phyloP scores from a whole-genome alignment of 495 filamentous ascomycete species.

The Aspergillus nanangensis region DNA sequence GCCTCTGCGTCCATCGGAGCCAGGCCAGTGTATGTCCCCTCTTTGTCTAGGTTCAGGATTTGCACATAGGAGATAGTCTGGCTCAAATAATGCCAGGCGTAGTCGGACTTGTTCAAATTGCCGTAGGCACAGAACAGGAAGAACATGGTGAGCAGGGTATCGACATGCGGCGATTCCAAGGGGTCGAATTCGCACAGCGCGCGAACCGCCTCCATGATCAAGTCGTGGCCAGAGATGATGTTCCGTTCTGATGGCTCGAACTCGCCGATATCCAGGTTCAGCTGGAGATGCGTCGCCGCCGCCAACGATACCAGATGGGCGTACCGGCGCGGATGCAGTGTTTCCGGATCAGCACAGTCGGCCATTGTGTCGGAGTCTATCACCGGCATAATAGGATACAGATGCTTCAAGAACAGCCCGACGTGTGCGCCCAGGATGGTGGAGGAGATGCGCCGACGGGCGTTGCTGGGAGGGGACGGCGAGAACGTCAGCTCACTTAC shows the following conservation, averaged over 20 bases:
- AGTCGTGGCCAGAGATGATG: neutral
- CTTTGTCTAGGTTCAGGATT: conserved; percentile 1
- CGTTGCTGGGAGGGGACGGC: neutral
- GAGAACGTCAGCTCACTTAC: neutral
- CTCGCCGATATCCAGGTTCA: conserved; percentile 3
- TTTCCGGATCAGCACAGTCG: neutral
- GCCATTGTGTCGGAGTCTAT: neutral
- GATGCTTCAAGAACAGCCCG: neutral
- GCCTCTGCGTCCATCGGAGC: neutral
- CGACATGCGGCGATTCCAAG: neutral
- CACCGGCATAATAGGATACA: conserved; percentile 3
- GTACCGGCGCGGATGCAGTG: conserved; percentile 1
- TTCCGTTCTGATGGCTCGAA: neutral
- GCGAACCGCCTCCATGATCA: neutral
- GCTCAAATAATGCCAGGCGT: conserved; percentile 4
- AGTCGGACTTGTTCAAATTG: conserved; percentile 3
- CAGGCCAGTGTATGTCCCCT: neutral
- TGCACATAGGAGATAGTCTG: conserved; percentile 3
- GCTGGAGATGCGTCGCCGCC: conserved; percentile 1
- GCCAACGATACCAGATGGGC: neutral
- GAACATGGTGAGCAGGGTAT: conserved; percentile 2
- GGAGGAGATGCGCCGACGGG: neutral
- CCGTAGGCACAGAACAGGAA: conserved; percentile 6
- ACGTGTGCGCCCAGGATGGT: conserved; percentile 2
- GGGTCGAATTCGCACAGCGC: conserved; percentile 1